Evolutionary conservation across 495 filamentous ascomycete genomes (phyloP).

Genomic region (Monascus purpureus): DNA sequence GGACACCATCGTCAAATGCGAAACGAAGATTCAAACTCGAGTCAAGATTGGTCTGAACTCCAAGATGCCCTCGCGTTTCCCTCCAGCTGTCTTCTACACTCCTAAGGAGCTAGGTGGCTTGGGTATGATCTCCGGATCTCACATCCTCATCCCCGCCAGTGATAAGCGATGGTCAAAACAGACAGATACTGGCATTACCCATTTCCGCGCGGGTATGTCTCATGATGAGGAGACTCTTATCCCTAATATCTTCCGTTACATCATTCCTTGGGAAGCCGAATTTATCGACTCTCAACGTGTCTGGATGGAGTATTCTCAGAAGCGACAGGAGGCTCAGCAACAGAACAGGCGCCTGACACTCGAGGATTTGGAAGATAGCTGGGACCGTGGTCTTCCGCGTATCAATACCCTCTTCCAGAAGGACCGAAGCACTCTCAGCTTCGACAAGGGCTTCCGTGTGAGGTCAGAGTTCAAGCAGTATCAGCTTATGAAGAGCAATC

Average conservation of each 20-base stretch:
- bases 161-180: conserved; percentile 98
- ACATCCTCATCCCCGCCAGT: conserved; percentile 95
- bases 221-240: conserved; percentile 97
- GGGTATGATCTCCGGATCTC: conserved; percentile 97
- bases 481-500: conserved; percentile 98
- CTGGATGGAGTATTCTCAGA: conserved; percentile 99
- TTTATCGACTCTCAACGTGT: conserved; percentile 98
- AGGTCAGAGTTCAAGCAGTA: conserved; percentile 97
- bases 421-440: conserved; percentile 90
- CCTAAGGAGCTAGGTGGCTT: conserved; percentile 96
- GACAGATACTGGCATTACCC: conserved; percentile 92
- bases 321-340: conserved; percentile 91
- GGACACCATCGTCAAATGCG: conserved; percentile 98
- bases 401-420: conserved; percentile 99
- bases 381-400: conserved; percentile 94
- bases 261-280: conserved; percentile 98
- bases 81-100: conserved; percentile 97
- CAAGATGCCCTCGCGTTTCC: conserved; percentile 99
- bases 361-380: conserved; percentile 96
- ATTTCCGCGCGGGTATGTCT: conserved; percentile 96
- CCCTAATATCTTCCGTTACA: conserved; percentile 98
- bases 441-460: conserved; percentile 97
- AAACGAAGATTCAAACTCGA: conserved; percentile 98
- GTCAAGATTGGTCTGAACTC: conserved; percentile 99
- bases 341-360: conserved; percentile 91